These are phyloP conservation scores for Atkinsonella texensis DNA, from an alignment of 2,329 filamentous ascomycete species.

Conservation along the genomic window DNA sequence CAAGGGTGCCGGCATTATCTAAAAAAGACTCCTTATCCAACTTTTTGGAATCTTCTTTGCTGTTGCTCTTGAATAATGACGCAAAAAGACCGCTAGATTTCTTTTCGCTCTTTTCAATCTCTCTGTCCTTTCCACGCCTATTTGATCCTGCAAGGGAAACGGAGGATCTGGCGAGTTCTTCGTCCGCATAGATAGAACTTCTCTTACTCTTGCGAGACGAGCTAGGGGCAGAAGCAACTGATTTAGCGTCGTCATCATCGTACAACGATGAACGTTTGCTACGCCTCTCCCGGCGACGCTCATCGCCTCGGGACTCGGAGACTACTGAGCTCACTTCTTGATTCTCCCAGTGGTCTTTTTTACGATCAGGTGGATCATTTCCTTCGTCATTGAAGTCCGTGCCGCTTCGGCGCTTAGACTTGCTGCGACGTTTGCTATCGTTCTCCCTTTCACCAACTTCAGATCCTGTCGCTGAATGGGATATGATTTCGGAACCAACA, in stretches of 20 bases:
- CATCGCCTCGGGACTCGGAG: constrained; percentile 29
- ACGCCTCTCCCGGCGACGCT: constrained; percentile 22
- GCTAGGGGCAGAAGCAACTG: constrained; percentile 18
- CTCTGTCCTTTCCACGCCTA: constrained; percentile 26
- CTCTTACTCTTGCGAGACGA: constrained; percentile 12
- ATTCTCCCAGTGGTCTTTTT: constrained; percentile 28
- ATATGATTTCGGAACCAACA: constrained; percentile 18
- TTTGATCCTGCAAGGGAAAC: constrained; percentile 23
- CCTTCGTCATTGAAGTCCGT: constrained; percentile 20
- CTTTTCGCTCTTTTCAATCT: constrained; percentile 21
- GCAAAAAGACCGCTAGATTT: constrained; percentile 34
- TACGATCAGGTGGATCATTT: constrained; percentile 27
- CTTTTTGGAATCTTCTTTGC: constrained; percentile 13
- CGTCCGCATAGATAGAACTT: constrained; percentile 28
- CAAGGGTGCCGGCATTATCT: constrained; percentile 59
- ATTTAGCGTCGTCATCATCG: constrained; percentile 36
- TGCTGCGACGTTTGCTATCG: constrained; percentile 28
- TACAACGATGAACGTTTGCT: constrained; percentile 9
- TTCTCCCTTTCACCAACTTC: constrained; percentile 23
- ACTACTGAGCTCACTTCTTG: constrained; percentile 38
- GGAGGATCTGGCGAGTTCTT: constrained; percentile 26
- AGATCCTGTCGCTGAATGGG: constrained; percentile 21
- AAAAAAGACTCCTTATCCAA: constrained; percentile 48
- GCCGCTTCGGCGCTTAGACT: constrained; percentile 25
- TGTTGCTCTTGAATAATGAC: constrained; percentile 33